Base-by-base conservation (phyloP, 2,329 filamentous ascomycete species). In the Colletotrichum ledebouriae region DNA sequence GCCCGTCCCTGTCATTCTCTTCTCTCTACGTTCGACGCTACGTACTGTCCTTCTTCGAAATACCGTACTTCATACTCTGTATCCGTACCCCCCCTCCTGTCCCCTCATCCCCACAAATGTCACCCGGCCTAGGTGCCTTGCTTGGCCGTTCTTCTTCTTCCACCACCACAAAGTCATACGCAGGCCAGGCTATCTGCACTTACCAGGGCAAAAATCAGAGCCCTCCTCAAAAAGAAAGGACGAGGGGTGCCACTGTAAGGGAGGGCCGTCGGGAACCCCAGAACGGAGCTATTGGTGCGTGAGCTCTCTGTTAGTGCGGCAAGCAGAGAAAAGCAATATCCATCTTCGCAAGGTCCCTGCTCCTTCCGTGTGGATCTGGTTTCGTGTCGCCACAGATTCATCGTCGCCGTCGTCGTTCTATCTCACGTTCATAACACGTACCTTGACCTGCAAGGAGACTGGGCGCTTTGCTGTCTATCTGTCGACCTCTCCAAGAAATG, bases 221-320 rank as follows among this genome's bases (percentile, higher is more conserved):
- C 44, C 63, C 52, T 69, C 56, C 17, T 22, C 60, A 49, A 71
- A 71, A 71, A 71, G 68, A 67, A 71, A 71, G 60, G 64, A 69
- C 63, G 63, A 61, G 67, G 61, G 63, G 62, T 61, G 53, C 60
- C 63, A 62, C 70, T 69, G 70, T 63, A 71, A 71, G 70, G 70
- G 70, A 71, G 68, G 63, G 61, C 50, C 52, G 61, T 60, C 66
- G 62, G 52, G 61, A 58, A 50, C 53, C 58, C 53, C 52, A 59
- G 53, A 29, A 62, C 62, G 59, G 58, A 70, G 67, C 66, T 71
- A 71, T 71, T 71, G 69, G 69, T 70, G 57, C 55, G 57, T 70
- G 69, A 65, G 69, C 65, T 59, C 52, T 53, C 66, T 69, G 61
- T 63, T 64, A 62, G 70, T 70, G 70, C 70, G 70, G 70, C 70